A percentile compares a stretch with the other conserved stretches of the same genome.
Evolutionary conservation across 2,329 filamentous ascomycete species (phyloP).

Genomic region (Dactylellina haptotyla): DNA sequence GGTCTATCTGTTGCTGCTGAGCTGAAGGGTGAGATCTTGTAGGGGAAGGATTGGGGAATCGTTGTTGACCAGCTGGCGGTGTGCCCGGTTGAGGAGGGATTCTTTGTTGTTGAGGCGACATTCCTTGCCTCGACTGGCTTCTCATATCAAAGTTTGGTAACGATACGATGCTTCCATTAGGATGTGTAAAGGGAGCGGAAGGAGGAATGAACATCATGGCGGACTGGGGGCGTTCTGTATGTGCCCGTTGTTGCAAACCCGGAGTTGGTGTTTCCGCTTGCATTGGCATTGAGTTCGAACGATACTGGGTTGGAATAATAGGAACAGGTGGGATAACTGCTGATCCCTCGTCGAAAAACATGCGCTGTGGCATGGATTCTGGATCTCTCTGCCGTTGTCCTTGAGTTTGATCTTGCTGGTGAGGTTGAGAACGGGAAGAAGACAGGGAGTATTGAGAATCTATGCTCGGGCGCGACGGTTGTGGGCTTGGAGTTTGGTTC

Average conservation of each 20-base stretch:
- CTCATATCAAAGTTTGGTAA: conserved; percentile 38
- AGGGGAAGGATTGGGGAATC: conserved; percentile 19
- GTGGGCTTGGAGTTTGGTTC: conserved; percentile 9
- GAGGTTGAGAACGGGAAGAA: conserved; percentile 1
- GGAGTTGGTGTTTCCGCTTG: conserved; percentile 21
- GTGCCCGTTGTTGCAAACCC: conserved; percentile 34
- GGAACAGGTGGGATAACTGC: conserved; percentile 38
- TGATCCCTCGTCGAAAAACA: conserved; percentile 34
- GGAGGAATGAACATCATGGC: conserved; percentile 36
- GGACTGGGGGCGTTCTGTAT: conserved; percentile 44
- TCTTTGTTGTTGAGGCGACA: conserved; percentile 1
- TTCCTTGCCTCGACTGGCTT: conserved; percentile 15
- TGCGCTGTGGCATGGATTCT: conserved; percentile 40
- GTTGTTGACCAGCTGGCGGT: conserved; percentile 13
- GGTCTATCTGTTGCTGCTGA: not conserved
- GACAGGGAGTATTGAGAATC: conserved; percentile 27
- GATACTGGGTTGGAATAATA: conserved; percentile 39
- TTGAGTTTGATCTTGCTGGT: conserved; percentile 17
- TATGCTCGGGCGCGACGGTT: conserved; percentile 8
- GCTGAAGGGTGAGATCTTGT: not conserved
- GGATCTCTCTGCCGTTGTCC: conserved; percentile 33
- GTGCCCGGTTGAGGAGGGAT: conserved; percentile 6
- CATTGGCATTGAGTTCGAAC: conserved; percentile 48
- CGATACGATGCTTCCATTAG: conserved; percentile 38
- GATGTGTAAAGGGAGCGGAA: conserved; percentile 4